These are phyloP conservation scores for Aspergillus kassunensis DNA, from an alignment of 495 filamentous ascomycete species.

Conservation along the genomic window DNA sequence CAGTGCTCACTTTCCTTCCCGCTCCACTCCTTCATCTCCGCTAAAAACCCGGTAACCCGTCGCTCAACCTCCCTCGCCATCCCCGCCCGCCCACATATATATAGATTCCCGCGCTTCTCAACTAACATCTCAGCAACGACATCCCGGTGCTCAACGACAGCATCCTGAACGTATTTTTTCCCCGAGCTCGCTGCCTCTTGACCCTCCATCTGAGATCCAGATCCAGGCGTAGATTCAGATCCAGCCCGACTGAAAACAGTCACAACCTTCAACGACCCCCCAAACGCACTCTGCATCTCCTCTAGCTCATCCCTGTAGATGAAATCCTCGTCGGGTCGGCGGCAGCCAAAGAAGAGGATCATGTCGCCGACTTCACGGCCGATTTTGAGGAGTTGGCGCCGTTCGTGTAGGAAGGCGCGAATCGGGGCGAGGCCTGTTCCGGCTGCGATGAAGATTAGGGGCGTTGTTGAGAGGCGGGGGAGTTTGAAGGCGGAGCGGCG, in stretches of 20 bases:
- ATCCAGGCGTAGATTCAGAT: too few species aligned
- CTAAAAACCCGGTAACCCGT: conserved; percentile 30
- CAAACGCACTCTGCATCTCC: conserved; percentile 23
- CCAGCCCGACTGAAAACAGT: conserved; percentile 33
- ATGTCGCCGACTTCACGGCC: conserved; percentile 37
- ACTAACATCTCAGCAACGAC: conserved; percentile 32
- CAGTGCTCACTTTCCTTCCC: conserved; percentile 38
- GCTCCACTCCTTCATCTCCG: conserved; percentile 27
- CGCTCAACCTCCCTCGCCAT: conserved; percentile 51
- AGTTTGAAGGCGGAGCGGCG: conserved; percentile 47
- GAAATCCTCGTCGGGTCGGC: conserved; percentile 36
- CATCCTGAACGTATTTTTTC: conserved; percentile 42
- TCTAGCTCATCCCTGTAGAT: conserved; percentile 40
- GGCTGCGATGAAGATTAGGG: conserved; percentile 44
- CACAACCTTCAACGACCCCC: conserved; percentile 25
- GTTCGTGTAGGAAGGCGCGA: conserved; percentile 44
- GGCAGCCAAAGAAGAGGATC: conserved; percentile 47
- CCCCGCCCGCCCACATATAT: conserved; percentile 46
- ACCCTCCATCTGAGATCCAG: neutral
- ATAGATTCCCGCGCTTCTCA: conserved; percentile 39
- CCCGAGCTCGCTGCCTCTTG: neutral
- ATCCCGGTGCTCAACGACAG: conserved; percentile 29
- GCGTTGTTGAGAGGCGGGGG: conserved; percentile 25
- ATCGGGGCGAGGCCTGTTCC: conserved; percentile 49
- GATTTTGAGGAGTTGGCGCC: conserved; percentile 33